phyloP scores from a whole-genome alignment of 192 early-diverging fungal genomes.

The Geosiphon pyriformis region DNA sequence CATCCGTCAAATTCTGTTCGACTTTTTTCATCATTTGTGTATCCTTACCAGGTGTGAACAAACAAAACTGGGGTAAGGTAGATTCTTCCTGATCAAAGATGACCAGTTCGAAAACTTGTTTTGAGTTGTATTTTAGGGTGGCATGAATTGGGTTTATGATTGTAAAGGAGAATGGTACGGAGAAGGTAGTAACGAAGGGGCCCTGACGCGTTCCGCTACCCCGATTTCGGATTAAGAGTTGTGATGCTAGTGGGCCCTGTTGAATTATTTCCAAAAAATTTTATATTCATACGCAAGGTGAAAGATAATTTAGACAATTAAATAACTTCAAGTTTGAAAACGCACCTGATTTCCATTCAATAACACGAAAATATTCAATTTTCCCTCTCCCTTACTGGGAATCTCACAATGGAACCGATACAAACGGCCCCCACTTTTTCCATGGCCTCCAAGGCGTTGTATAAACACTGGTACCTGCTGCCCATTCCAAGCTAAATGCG shows the following conservation, averaged over 20 bases:
- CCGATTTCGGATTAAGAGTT: not conserved
- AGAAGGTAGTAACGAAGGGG: slow-evolving; percentile 5
- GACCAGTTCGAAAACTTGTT: slow-evolving; percentile 3
- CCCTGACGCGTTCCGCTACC: not conserved
- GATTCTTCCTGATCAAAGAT: slow-evolving; percentile 11
- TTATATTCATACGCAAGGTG: too few species aligned
- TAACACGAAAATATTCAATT: slow-evolving; percentile 14
- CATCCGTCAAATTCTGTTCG: not conserved
- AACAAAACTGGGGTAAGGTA: slow-evolving; percentile 2
- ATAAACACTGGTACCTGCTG: not conserved
- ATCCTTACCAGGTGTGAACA: slow-evolving; percentile 3
- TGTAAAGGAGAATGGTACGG: slow-evolving; percentile 14
- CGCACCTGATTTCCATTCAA: slow-evolving; percentile 10
- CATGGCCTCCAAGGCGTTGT: slow-evolving; percentile 1
- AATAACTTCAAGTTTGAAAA: too few species aligned
- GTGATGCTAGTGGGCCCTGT: slow-evolving; percentile 12
- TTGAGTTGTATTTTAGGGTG: slow-evolving; percentile 1
- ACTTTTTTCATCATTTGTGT: not conserved
- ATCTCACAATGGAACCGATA: not conserved
- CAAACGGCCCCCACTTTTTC: not conserved
- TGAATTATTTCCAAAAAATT: not conserved
- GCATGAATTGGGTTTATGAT: slow-evolving; percentile 7
- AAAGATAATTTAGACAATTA: not conserved
- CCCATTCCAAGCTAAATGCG: slow-evolving; percentile 6
- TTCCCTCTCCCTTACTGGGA: slow-evolving; percentile 14